Evolutionary conservation across 2,329 filamentous ascomycete species (phyloP), one percentile per base, ranked within the genome.

Genomic region (Thielaviopsis musarum): DNA sequence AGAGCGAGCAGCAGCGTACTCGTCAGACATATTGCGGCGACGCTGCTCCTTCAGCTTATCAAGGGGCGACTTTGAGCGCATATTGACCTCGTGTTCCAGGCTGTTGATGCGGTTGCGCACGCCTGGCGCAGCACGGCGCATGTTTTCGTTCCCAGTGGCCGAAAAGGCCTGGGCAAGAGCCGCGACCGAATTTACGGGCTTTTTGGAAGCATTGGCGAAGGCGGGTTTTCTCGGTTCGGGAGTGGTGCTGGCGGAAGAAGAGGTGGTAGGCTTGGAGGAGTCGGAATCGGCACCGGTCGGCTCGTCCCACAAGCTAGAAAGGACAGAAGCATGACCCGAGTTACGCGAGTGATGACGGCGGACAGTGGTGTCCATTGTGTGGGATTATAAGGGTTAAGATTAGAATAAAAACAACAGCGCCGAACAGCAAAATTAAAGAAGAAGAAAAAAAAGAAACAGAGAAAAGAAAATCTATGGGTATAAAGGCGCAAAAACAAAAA

Each of bases 351-450:
- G 53, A 52, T 61, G 54, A 30, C 34, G 22, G 34, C 19, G 51
- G 26, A 24, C 34, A 22, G 30, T 49, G 10, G 30, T 45, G 26
- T 48, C n/a, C 54, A 52, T 56, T 59, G 70, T 69, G 19, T 67
- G 69, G 70, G 72, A 19, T 64, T 75, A 34, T 70, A 69, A 64
- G 69, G 68, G 45, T 65, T 75, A 7, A 75, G 75, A 63, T 66
- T 17, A n/a, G 9, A 19, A 12, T 24, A 30, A 54, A 54, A 54
- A 30, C 22, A n/a, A 30, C 13, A 49, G 26, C 24, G 41, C 45
- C 41, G n/a, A 57, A 57, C 10, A 49, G 9, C n/a, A 41, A 38
- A 56, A 56, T 15, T 41, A 38, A 38, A 34, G 17, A 56, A 41
- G 21, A n/a, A 52, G n/a, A n/a, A n/a, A n/a, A 52, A 52, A 41